Base-by-base conservation (phyloP, 345 rosid genomes). In the Salix arbutifolia region DNA sequence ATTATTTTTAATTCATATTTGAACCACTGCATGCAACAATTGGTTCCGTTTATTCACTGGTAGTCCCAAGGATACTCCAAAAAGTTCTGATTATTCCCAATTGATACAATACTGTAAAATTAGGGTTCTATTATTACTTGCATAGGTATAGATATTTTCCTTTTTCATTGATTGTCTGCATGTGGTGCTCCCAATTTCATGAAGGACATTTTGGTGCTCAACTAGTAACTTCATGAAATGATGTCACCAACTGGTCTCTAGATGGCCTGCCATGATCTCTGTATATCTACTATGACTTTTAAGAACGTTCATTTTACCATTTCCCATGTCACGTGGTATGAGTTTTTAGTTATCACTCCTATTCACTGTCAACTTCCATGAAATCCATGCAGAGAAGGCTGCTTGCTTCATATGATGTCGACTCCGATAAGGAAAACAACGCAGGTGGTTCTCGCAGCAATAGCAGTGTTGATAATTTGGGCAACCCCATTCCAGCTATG, bases 331-430 rank as follows among this genome's bases (percentile, higher is more conserved):
- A 56, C 1, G 28, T 56, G 26, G 64, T n/a, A 23, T 23, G 64
- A 12, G 23, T 58, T 11, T 10, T 58, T 9, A 10, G 64, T 58
- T 11, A 23, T 58, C 28, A 4, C 8, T 28, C 12, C 64, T 9
- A 1, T 5, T 58, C 64, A 58, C 11, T n/a, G 28, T 58, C 28
- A 58, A 10, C 28, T 58, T 25, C 16, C 23, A n/a, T 58, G 64
- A 58, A 23, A 65, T 74, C 48, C 61, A 66, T 78, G 65, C 90
- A 88, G 89, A 87, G 84, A 78, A 80, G 48, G 80, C 40, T 87
- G 80, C 85, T 87, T 31, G 77, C 86, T 0, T 80, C 84, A 0
- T 76, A 85, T 70, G 77, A 84, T 14, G 70, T 50, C 0, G 79
- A 78, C 14, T 50, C 77, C 4, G 80, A 71, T 82, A 69, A 48